Evolutionary conservation across 495 filamentous ascomycete species (phyloP).

Genomic region (Astrothelium macrocarpum): DNA sequence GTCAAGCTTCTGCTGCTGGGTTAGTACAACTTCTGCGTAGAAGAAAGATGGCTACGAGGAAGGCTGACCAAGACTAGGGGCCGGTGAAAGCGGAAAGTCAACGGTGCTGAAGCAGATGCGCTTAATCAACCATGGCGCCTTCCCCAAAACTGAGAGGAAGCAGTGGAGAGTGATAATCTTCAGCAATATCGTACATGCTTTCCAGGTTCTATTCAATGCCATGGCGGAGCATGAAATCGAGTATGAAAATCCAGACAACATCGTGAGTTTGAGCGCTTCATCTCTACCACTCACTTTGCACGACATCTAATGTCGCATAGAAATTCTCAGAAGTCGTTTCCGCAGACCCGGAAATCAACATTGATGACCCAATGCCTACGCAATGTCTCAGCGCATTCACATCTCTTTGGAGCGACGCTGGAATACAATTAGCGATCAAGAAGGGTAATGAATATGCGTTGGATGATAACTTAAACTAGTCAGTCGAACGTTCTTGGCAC

Average conservation of each 20-base stretch:
- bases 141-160: conserved; percentile 80
- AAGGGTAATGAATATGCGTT: conserved; percentile 94
- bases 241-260: conserved; percentile 66
- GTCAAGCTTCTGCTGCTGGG: conserved; percentile 40
- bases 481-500: conserved; percentile 32
- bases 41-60: background rate
- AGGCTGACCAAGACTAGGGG: conserved; percentile 46
- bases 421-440: conserved; percentile 75
- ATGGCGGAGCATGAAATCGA: conserved; percentile 83
- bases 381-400: conserved; percentile 79
- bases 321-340: conserved; percentile 32
- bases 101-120: conserved; percentile 99
- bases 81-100: conserved; percentile 95
- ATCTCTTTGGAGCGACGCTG: conserved; percentile 71
- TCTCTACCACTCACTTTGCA: background rate
- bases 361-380: conserved; percentile 37
- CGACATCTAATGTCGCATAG: conserved; percentile 13
- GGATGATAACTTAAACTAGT: conserved; percentile 94
- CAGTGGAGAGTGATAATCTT: conserved; percentile 88
- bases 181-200: conserved; percentile 41
- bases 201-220: conserved; percentile 69
- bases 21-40: conserved; percentile 18
- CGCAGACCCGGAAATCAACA: conserved; percentile 28
- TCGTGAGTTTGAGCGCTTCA: conserved; percentile 40
- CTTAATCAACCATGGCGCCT: conserved; percentile 89